Conservation (phyloP, 2,329 filamentous ascomycete genomes). For the Xylariaceae sp. region DNA sequence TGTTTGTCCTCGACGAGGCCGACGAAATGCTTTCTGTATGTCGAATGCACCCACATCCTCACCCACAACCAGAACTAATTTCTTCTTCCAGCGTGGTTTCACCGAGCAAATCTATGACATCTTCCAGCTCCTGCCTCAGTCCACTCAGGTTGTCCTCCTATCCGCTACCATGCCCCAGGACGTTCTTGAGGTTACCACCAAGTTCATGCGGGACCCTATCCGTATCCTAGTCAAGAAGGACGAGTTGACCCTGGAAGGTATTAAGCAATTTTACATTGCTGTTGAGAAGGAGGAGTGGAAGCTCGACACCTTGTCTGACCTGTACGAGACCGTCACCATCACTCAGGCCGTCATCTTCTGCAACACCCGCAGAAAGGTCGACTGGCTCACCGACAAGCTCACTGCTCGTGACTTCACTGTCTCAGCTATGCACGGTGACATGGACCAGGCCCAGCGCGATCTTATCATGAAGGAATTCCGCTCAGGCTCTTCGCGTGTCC, state of each 20-base stretch:
- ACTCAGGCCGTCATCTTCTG: conserved; percentile 99
- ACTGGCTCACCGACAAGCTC: conserved; percentile 99
- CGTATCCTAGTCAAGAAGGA: conserved; percentile 99
- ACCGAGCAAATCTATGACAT: conserved; percentile 99
- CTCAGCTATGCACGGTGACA: conserved; percentile 99
- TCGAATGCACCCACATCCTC: conserved; percentile 11
- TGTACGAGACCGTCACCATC: conserved; percentile 99
- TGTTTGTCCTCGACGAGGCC: conserved; percentile 99
- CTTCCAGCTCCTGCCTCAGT: conserved; percentile 97
- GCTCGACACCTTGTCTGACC: conserved; percentile 95
- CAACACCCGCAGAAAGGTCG: conserved; percentile 99
- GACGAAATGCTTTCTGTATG: conserved; percentile 95
- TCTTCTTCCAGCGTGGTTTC: conserved; percentile 73
- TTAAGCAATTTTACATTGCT: conserved; percentile 99
- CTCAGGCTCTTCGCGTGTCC: conserved; percentile 94
- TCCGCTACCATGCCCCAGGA: conserved; percentile 99
- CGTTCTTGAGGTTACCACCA: conserved; percentile 98
- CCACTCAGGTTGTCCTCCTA: conserved; percentile 95
- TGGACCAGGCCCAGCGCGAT: conserved; percentile 97
- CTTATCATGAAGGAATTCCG: conserved; percentile 99
- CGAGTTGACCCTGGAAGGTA: conserved; percentile 98
- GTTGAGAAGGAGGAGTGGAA: conserved; percentile 99
- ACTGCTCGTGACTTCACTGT: conserved; percentile 98
- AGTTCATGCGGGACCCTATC: conserved; percentile 99
- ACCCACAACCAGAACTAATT: conserved; percentile 38